These are phyloP conservation scores for Nannizziopsis arthrosporioides DNA, from an alignment of 2,329 filamentous ascomycete species.

Conservation along the genomic window DNA sequence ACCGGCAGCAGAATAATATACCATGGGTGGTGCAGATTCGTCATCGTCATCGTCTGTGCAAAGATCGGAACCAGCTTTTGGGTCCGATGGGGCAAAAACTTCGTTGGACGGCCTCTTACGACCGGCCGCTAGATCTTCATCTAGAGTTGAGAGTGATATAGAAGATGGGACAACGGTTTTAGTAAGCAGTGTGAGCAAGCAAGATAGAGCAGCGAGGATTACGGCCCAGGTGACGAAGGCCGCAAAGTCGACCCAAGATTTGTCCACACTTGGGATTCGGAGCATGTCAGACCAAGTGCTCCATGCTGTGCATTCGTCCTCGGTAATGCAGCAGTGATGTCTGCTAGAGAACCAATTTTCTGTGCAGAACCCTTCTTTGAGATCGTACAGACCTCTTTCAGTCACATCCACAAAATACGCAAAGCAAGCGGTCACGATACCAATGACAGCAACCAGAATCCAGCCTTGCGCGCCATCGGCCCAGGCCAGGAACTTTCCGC, in stretches of 20 bases:
- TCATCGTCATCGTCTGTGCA: slow-evolving; percentile 19
- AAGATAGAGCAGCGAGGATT: slow-evolving; percentile 57
- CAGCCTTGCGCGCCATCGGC: slow-evolving; percentile 88
- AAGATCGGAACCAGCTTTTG: slow-evolving; percentile 24
- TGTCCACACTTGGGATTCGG: slow-evolving; percentile 37
- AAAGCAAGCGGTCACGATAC: slow-evolving; percentile 68
- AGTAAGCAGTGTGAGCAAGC: slow-evolving; percentile 72
- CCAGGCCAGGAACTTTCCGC: slow-evolving; percentile 62
- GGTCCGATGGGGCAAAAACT: slow-evolving; percentile 30
- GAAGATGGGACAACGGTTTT: slow-evolving; percentile 88
- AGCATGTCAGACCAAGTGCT: slow-evolving; percentile 54
- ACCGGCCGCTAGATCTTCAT: slow-evolving; percentile 79
- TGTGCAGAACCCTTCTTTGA: slow-evolving; percentile 79
- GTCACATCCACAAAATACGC: slow-evolving; percentile 84
- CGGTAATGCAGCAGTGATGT: slow-evolving; percentile 51
- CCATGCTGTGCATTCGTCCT: slow-evolving; percentile 48
- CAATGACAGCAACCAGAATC: slow-evolving; percentile 84
- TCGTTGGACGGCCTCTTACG: slow-evolving; percentile 31
- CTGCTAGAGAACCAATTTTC: slow-evolving; percentile 61
- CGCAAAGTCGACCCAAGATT: slow-evolving; percentile 59
- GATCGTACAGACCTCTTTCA: slow-evolving; percentile 75
- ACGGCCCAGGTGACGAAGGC: slow-evolving; percentile 66
- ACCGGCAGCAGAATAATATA: slow-evolving; percentile 91
- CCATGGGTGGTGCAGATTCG: slow-evolving; percentile 53
- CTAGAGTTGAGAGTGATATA: slow-evolving; percentile 73